Conservation (phyloP, 495 filamentous ascomycete species). For the Annulohypoxylon nitens region DNA sequence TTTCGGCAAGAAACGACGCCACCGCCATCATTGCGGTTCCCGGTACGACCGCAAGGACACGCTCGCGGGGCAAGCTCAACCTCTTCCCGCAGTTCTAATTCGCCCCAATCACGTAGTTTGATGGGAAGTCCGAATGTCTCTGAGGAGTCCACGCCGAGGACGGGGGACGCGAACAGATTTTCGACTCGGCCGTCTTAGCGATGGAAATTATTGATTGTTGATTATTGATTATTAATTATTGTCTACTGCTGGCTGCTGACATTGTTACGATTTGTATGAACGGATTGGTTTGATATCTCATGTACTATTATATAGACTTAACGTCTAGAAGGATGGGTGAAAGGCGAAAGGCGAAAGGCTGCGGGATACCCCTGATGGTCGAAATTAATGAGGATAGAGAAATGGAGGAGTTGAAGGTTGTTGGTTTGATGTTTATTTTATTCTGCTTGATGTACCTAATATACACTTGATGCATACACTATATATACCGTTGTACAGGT, state of each 20-base stretch:
- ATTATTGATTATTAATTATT: background rate
- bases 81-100: slow-evolving; percentile 13
- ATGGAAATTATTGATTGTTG: background rate
- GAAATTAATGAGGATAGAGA: no score
- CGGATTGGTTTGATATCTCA: background rate
- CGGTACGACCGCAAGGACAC: background rate
- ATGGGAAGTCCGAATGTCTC: slow-evolving; percentile 23
- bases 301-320: no score
- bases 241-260: no score
- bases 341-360: background rate
- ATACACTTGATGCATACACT: no score
- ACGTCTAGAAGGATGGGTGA: background rate
- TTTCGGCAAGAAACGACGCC: background rate
- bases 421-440: no score
- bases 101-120: slow-evolving; percentile 24
- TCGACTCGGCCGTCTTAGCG: slow-evolving; percentile 6
- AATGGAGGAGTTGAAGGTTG: no score
- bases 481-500: no score
- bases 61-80: background rate
- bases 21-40: background rate
- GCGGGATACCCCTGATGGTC: background rate
- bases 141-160: slow-evolving; percentile 8
- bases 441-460: no score
- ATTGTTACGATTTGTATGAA: slow-evolving; percentile 1
- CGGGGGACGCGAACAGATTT: background rate